Evolutionary conservation across 179 eudicot genomes (phyloP), one percentile per base, ranked within the genome.

Genomic region (Actinidia polygama): DNA sequence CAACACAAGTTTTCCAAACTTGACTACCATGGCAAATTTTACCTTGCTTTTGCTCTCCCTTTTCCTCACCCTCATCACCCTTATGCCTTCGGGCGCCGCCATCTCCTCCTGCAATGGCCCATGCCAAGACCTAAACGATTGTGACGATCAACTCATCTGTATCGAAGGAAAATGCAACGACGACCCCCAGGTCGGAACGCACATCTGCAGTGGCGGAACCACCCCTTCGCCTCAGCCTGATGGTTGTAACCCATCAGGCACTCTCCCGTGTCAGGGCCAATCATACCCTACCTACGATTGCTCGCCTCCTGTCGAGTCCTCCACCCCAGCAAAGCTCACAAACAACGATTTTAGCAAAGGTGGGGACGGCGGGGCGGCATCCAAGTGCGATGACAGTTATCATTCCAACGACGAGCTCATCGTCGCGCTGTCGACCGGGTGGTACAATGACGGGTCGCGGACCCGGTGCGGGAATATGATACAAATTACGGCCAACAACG

Each of bases 241-340:
- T 1, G 40, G 10, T 7, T 84, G 86, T 46, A 30, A 44, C 1
- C 80, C 73, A 8, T 74, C 61, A 18, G 77, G 77, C 50, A 53
- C 80, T 5, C 76, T 84, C 11, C 16, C 72, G 68, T 85, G 74
- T 3, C 44, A 40, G 44, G 84, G 83, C 40, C 66, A 62, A 84
- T 85, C 58, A 3, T 86, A 91, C 87, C 84, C 84, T 51, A 91
- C 83, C 44, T 91, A 83, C 77, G 82, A 84, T 0, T 92, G 95
- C 81, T 91, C 92, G 1, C 95, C 95, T 0, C 66, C 81, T 0
- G 87, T 92, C 51, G 80, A 88, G 36, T 44, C 77, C 21, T 66
- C 83, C 46, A 85, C 87, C 7, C 53, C 80, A 1, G 87, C 85
- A 19, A 58, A 49, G 16, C 85, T 85, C 12, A 85, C 83, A 4